A percentile compares a stretch with the other conserved stretches of the same genome.
Evolutionary conservation across 2,329 filamentous ascomycete genomes (phyloP).

Genomic region (Phaeoacremonium minimum): DNA sequence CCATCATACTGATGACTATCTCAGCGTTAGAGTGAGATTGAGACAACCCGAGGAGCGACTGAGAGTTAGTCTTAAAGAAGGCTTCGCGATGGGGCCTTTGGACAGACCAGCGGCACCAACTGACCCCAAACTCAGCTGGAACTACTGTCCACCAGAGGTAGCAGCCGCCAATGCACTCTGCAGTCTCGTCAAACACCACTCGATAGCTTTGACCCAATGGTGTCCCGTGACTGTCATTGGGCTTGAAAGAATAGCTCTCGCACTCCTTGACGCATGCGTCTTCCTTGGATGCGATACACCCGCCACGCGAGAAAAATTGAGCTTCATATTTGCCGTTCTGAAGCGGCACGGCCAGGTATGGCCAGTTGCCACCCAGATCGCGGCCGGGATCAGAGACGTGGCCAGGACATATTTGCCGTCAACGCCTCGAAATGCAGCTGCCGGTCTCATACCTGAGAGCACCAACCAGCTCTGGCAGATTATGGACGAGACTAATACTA

Average conservation of each 20-base stretch:
- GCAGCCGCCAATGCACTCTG: slow-evolving; percentile 24
- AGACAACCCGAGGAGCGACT: slow-evolving; percentile 17
- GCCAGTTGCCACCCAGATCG: slow-evolving; percentile 22
- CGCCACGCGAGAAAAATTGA: slow-evolving; percentile 23
- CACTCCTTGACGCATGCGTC: slow-evolving; percentile 25
- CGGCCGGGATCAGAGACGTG: slow-evolving; percentile 3
- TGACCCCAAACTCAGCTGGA: slow-evolving; percentile 23
- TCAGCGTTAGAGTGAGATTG: slow-evolving; percentile 20
- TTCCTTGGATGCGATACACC: slow-evolving; percentile 24
- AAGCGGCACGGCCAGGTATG: slow-evolving; percentile 25
- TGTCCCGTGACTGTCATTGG: slow-evolving; percentile 17
- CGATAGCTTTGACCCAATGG: slow-evolving; percentile 20
- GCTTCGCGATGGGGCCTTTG: slow-evolving; percentile 21
- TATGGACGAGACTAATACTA: no score
- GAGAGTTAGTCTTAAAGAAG: slow-evolving; percentile 21
- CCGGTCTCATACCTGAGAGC: no score
- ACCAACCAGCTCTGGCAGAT: no score
- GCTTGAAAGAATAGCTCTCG: slow-evolving; percentile 18
- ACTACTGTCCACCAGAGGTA: slow-evolving; percentile 20
- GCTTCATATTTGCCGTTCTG: slow-evolving; percentile 21
- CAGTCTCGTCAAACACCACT: slow-evolving; percentile 19
- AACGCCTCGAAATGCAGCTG: neutral
- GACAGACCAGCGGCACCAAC: slow-evolving; percentile 18
- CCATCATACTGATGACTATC: slow-evolving; percentile 5
- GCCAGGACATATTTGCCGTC: slow-evolving; percentile 1